These are phyloP conservation scores for Trametes polyzona DNA, from an alignment of 1,284 basidiomycete species.

Conservation along the genomic window DNA sequence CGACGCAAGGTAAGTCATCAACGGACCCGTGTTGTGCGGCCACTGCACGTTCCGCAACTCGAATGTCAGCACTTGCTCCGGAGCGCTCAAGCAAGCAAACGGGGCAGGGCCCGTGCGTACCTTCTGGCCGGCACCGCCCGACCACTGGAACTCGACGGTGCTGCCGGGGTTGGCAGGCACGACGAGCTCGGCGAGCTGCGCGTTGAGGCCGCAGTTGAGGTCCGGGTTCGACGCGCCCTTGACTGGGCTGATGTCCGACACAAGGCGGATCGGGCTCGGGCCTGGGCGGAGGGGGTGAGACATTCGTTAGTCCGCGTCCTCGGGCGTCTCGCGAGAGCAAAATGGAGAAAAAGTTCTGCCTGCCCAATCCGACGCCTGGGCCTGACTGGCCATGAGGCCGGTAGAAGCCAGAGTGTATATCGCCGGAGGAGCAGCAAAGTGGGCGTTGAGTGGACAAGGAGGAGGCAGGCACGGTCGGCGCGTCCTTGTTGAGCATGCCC, in stretches of 20 bases:
- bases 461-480: too few species aligned
- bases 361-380: too few species aligned
- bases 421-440: too few species aligned
- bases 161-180: conserved; percentile 69
- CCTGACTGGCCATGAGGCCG: too few species aligned
- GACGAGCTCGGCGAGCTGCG: conserved; percentile 53
- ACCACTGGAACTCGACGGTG: conserved; percentile 61
- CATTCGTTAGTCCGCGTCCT: not conserved
- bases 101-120: conserved; percentile 40
- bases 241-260: conserved; percentile 59
- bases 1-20: conserved; percentile 73
- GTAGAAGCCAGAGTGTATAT: too few species aligned
- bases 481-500: too few species aligned
- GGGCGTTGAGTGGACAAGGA: too few species aligned
- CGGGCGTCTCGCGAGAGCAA: not conserved
- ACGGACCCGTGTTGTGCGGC: conserved; percentile 73
- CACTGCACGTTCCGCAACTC: conserved; percentile 49
- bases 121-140: conserved; percentile 45
- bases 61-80: not conserved
- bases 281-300: conserved; percentile 23
- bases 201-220: conserved; percentile 66
- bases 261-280: conserved; percentile 61
- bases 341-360: too few species aligned
- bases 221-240: conserved; percentile 62
- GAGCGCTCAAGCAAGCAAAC: not conserved